Percentiles rank a stretch among this genome's conserved stretches.
phyloP scores from a whole-genome alignment of 352 stramenopile species.

The Phytopythium helicoides region DNA sequence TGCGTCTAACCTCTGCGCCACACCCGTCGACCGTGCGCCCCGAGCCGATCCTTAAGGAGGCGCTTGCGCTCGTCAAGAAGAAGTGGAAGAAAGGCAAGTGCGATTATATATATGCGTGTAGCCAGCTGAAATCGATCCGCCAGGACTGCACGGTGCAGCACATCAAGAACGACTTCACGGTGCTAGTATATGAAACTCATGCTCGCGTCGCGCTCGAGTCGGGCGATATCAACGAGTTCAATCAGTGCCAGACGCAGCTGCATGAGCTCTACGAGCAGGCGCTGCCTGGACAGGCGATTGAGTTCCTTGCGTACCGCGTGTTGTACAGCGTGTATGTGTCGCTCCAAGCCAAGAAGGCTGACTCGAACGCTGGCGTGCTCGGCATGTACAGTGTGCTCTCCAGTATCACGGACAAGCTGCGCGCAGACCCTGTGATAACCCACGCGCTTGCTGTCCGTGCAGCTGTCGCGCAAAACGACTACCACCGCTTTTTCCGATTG shows the following conservation, averaged over 20 bases:
- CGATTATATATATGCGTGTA: slow-evolving; percentile 96
- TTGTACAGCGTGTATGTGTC: slow-evolving; percentile 90
- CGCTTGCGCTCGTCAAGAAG: slow-evolving; percentile 82
- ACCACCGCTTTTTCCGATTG: slow-evolving; percentile 88
- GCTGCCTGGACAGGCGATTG: slow-evolving; percentile 67
- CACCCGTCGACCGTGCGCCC: slow-evolving; percentile 95
- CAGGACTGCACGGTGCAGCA: slow-evolving; percentile 98
- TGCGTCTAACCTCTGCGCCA: slow-evolving; percentile 95
- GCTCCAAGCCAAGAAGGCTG: slow-evolving; percentile 83
- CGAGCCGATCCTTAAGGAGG: slow-evolving; percentile 87
- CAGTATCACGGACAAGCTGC: slow-evolving; percentile 49
- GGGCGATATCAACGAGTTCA: slow-evolving; percentile 96
- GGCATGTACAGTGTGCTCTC: slow-evolving; percentile 83
- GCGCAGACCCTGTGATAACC: slow-evolving; percentile 45
- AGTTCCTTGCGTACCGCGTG: slow-evolving; percentile 89
- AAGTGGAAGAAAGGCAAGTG: slow-evolving; percentile 86
- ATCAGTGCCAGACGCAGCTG: slow-evolving; percentile 92
- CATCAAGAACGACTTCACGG: slow-evolving; percentile 97
- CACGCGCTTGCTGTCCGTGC: slow-evolving; percentile 81
- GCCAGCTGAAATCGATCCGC: slow-evolving; percentile 98
- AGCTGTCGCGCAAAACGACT: slow-evolving; percentile 83
- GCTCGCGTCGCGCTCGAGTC: slow-evolving; percentile 95
- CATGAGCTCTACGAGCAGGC: slow-evolving; percentile 85
- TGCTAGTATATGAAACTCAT: slow-evolving; percentile 97
- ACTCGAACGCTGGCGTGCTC: slow-evolving; percentile 81